These are phyloP conservation scores for Andalucia godoyi DNA, from an alignment of 78 protist species.

Conservation along the genomic window DNA sequence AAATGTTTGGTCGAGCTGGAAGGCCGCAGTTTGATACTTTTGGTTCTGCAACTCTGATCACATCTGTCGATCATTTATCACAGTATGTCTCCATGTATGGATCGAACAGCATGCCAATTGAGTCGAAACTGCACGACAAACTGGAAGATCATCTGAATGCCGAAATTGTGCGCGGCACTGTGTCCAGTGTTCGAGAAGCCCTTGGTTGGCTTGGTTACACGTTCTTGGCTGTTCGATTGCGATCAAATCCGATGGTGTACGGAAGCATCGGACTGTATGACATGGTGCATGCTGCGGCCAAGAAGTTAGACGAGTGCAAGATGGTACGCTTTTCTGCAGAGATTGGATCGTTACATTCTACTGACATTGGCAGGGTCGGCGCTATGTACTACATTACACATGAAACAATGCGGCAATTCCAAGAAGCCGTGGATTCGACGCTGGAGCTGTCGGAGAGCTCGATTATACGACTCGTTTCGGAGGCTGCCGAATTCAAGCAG, in stretches of 20 bases:
- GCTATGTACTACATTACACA: slow-evolving; percentile 80
- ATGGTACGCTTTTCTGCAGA: slow-evolving; percentile 74
- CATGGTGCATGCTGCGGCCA: slow-evolving; percentile 48
- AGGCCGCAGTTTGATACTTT: slow-evolving; percentile 95
- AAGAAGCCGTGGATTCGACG: too few relatives aligned
- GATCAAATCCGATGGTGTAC: slow-evolving; percentile 77
- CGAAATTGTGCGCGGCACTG: slow-evolving; percentile 95
- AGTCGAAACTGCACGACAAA: slow-evolving; percentile 32
- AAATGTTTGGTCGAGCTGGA: slow-evolving; percentile 97
- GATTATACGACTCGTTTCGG: slow-evolving; percentile 38
- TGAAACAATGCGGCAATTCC: slow-evolving; percentile 66
- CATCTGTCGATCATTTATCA: slow-evolving; percentile 63
- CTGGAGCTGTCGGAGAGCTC: too few relatives aligned
- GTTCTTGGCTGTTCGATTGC: slow-evolving; percentile 83
- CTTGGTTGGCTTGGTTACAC: slow-evolving; percentile 89
- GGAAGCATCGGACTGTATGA: slow-evolving; percentile 55
- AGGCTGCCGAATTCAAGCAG: slow-evolving; percentile 67
- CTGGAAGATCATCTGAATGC: slow-evolving; percentile 89
- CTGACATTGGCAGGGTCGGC: slow-evolving; percentile 68
- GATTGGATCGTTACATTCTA: not conserved
- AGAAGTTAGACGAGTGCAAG: slow-evolving; percentile 34
- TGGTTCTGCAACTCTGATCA: slow-evolving; percentile 90
- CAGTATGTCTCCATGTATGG: slow-evolving; percentile 61
- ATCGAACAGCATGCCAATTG: slow-evolving; percentile 68
- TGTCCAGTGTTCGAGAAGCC: slow-evolving; percentile 78